Base-by-base conservation (phyloP, 768 basidiomycete genomes). In the Suillus alpinus region DNA sequence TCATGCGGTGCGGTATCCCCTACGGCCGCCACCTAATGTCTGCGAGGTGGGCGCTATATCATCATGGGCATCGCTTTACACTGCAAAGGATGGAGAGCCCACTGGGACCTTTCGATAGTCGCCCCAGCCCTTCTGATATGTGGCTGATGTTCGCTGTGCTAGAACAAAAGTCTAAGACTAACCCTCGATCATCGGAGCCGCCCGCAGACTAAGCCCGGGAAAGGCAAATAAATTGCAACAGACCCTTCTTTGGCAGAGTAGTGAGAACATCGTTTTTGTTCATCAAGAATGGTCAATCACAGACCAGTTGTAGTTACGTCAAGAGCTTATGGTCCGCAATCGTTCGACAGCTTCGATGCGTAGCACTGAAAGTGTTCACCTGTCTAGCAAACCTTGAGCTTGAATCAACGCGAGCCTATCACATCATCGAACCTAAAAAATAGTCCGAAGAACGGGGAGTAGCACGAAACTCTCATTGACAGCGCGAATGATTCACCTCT, bases 211-310 rank as follows among this genome's bases (percentile, higher is more conserved):
- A 50, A 55, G 37, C 36, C 53, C 23, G 37, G 23, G 53, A 55
- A 55, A 55, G 36, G 53, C 2, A 55, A 26, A 39, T 37, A 36
- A 36, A 26, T 55, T 55, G 53, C 53, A 14, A 36, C 20, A 9
- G 23, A 9, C 20, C 52, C 36, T 23, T 50, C 49, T 53, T 53
- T 12, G 23, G 37, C 37, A 14, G 26, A 55, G 23, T 7, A 55
- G 52, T 18, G 23, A 55, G 53, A 55, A 55, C 9, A 6, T 18
- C 20, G 8, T 8, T 23, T 23, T 23, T 23, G 14, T 23, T 53
- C 14, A 53, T 53, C 36, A 53, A 53, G 34, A 55, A 55, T 55
- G 37, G 53, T 18, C 34, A 55, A 55, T 55, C 16, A 55, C 37
- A 55, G 26, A 39, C 53, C 36, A 37, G 52, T 53, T 16, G 34